Percentiles rank a stretch among this genome's conserved stretches.
phyloP scores from a whole-genome alignment of 495 filamentous ascomycete genomes.

The Gamarada debralockiae region DNA sequence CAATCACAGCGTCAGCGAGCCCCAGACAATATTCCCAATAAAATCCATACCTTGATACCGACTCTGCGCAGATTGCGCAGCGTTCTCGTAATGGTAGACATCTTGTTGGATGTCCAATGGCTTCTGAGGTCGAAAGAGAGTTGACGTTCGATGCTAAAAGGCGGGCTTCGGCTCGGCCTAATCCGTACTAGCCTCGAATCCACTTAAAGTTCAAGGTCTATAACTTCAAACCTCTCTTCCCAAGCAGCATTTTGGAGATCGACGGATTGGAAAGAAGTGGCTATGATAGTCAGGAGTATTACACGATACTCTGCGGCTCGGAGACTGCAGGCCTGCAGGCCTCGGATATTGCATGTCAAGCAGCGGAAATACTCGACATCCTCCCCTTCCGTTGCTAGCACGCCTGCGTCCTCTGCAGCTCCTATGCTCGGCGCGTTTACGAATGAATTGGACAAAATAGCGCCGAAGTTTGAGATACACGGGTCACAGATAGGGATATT shows the following conservation, averaged over 20 bases:
- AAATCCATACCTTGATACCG: slow-evolving; percentile 71
- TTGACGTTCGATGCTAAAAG: slow-evolving; percentile 10
- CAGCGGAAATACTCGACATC: slow-evolving; percentile 28
- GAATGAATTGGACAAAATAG: slow-evolving; percentile 80
- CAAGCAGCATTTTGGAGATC: not conserved
- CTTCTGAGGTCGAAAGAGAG: slow-evolving; percentile 15
- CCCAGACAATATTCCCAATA: not conserved
- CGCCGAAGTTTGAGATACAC: slow-evolving; percentile 81
- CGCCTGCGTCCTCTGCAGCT: slow-evolving; percentile 28
- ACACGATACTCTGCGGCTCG: slow-evolving; percentile 21
- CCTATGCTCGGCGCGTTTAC: slow-evolving; percentile 64
- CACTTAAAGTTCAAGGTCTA: not conserved
- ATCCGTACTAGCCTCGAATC: slow-evolving; percentile 12
- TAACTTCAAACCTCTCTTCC: slow-evolving; percentile 3
- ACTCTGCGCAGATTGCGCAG: slow-evolving; percentile 81
- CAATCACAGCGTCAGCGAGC: slow-evolving; percentile 17
- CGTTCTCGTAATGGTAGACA: slow-evolving; percentile 90
- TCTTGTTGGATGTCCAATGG: slow-evolving; percentile 40
- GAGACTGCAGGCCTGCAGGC: slow-evolving; percentile 19
- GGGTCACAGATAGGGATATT: slow-evolving; percentile 80
- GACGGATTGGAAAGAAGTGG: slow-evolving; percentile 3
- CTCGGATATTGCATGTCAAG: slow-evolving; percentile 11
- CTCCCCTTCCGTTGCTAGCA: slow-evolving; percentile 30
- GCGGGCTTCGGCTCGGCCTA: slow-evolving; percentile 10
- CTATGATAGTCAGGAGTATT: slow-evolving; percentile 23